Base-by-base conservation (phyloP, 352 stramenopile genomes). In the Globisporangium emineosum region DNA sequence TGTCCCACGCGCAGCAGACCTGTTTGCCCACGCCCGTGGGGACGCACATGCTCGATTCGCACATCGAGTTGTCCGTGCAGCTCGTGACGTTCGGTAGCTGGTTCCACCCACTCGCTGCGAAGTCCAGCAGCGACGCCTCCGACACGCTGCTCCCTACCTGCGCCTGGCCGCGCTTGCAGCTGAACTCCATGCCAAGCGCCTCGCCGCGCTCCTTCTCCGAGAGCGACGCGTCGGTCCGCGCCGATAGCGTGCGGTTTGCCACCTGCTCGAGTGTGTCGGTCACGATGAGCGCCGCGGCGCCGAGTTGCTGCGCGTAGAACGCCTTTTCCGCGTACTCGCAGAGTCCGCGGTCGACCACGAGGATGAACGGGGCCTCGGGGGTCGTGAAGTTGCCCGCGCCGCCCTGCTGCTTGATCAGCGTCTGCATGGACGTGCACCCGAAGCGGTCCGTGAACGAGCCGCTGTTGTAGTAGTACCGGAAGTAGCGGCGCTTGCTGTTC, bases 291-390 rank as follows among this genome's bases (percentile, higher is more conserved):
- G 86, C 79, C 13, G 72, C 66, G 4, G 86, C 86, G 53, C 86
- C 88, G 12, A 89, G 66, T 43, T 81, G 64, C 59, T 93, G 75
- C 3, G 88, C 88, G 57, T 85, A 81, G 42, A 76, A 70, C 4
- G 85, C 78, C 70, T 96, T 96, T 51, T 91, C 74, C 2, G 75
- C 71, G 66, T 91, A 96, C 7, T 83, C 78, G 74, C 88, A 95
- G 40, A 57, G 53, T 0, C 86, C 86, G 56, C 88, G 83, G 63
- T 92, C 76, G 27, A 94, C 81, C 19, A 94, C 57, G 54, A 94
- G 63, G 51, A 89, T 76, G 60, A 92, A 92, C 3, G 78, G 70
- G 23, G 71, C 42, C 50, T 65, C 30, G 2, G 73, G 72, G 2
- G 76, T 54, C 32, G 66, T 71, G 13, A 62, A 50, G 27, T 27